phyloP scores from a whole-genome alignment of 1,284 basidiomycete species.

The Fomitopsis palustris region DNA sequence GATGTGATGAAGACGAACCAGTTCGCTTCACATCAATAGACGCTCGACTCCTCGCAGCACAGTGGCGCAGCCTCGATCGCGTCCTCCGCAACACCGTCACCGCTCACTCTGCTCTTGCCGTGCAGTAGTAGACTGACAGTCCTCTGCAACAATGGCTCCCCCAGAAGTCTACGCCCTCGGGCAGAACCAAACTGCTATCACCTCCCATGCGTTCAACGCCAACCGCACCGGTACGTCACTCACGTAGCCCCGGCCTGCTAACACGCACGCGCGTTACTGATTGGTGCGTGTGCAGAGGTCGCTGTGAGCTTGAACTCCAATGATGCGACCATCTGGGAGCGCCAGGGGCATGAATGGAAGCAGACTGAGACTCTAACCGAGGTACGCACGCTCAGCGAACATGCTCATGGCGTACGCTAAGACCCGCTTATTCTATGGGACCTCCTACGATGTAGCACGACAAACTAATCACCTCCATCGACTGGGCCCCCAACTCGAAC shows the following conservation, averaged over 20 bases:
- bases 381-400: constrained; percentile 60
- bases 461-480: constrained; percentile 97
- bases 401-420: no score
- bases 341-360: constrained; percentile 71
- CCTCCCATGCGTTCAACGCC: constrained; percentile 90
- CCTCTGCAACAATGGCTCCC: constrained; percentile 72
- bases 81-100: background rate
- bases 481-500: constrained; percentile 97
- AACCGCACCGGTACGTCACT: constrained; percentile 75
- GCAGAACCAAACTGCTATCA: constrained; percentile 68
- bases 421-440: background rate
- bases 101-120: background rate
- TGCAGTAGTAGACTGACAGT: constrained; percentile 79
- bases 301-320: constrained; percentile 91
- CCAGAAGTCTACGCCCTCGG: constrained; percentile 81
- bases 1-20: background rate
- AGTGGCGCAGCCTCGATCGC: background rate
- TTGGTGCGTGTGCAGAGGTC: constrained; percentile 58
- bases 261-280: background rate
- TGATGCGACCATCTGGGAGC: constrained; percentile 82
- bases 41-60: background rate
- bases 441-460: constrained; percentile 70
- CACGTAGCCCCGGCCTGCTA: background rate
- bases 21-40: background rate
- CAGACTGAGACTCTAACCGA: constrained; percentile 82